Evolutionary conservation across 2,329 filamentous ascomycete species (phyloP), one percentile per base, ranked within the genome.

Genomic region (Trichoderma asperellum): DNA sequence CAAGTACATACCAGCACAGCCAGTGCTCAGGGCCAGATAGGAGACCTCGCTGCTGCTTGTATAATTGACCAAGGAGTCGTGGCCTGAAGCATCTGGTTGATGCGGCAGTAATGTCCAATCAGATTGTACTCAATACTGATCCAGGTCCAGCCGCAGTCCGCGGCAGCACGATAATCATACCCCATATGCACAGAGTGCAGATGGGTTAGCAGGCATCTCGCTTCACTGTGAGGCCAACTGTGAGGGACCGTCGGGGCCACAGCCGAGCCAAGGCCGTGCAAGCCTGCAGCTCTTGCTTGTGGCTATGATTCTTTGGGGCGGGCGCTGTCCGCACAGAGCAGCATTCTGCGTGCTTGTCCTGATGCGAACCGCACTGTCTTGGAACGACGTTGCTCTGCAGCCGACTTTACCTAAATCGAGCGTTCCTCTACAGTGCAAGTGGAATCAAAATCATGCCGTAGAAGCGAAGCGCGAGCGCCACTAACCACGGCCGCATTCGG

Each of bases 191-290:
- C 32, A n/a, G n/a, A n/a, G n/a, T 34, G 18, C 55, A 32, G 47
- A 49, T 14, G 47, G n/a, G n/a, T 24, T 49, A 49, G 47, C 21
- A 24, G 47, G 37, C 53, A 43, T 47, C 37, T 57, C 62, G 53
- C 62, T 66, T 66, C 53, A 58, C 53, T 49, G 53, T 67, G 56
- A 59, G 29, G 63, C 37, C n/a, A 59, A 67, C 63, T 67, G 63
- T 67, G 63, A 67, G 62, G 63, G 55, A 34, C 62, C 27, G n/a
- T 65, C 62, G 62, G 55, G 37, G 37, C 52, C 62, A 66, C 53
- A 66, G n/a, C 62, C 62, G 62, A 66, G 37, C 27, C 35, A 66
- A 66, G 47, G 53, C 62, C 62, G 53, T 34, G 62, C 53, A 27
- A 35, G 53, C 62, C 53, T 57, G 37, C 61, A 62, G 47, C 61